Evolutionary conservation across 495 filamentous ascomycete species (phyloP).

Genomic region (Parmelia sp.): DNA sequence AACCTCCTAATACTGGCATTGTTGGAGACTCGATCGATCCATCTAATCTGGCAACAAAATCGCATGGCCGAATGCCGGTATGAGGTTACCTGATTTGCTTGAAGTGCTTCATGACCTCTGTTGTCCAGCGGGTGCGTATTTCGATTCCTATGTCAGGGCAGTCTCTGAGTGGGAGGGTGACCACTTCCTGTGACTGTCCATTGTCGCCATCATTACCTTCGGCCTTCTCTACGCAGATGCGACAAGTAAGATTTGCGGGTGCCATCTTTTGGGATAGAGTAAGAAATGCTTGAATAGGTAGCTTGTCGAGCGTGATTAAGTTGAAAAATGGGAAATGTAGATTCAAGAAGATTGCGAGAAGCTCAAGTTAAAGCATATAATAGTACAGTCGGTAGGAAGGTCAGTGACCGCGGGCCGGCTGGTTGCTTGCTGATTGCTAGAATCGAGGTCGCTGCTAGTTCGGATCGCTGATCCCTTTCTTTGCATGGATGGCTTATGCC

Average conservation of each 20-base stretch:
- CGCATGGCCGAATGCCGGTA: slow-evolving; percentile 14
- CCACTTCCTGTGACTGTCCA: slow-evolving; percentile 1
- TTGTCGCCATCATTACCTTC: slow-evolving; percentile 7
- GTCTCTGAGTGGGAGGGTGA: slow-evolving; percentile 12
- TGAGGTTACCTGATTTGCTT: neutral
- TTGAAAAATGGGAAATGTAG: neutral
- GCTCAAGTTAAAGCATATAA: neutral
- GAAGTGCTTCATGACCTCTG: slow-evolving; percentile 18
- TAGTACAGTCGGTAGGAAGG: neutral
- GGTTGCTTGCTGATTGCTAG: neutral
- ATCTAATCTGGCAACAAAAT: slow-evolving; percentile 20
- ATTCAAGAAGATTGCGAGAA: neutral
- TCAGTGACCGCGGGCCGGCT: neutral
- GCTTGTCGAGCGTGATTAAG: neutral
- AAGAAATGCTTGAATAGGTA: neutral
- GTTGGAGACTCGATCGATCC: slow-evolving; percentile 15
- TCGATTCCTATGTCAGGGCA: slow-evolving; percentile 18
- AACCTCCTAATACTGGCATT: neutral
- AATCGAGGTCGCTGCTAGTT: neutral
- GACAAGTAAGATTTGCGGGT: neutral
- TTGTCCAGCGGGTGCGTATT: slow-evolving; percentile 6
- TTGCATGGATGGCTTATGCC: slow-evolving; percentile 3
- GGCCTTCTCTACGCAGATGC: neutral
- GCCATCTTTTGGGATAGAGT: slow-evolving; percentile 1
- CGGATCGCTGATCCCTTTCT: slow-evolving; percentile 6